Conservation (phyloP, 2,329 filamentous ascomycete species). For the Hortaea werneckii region DNA sequence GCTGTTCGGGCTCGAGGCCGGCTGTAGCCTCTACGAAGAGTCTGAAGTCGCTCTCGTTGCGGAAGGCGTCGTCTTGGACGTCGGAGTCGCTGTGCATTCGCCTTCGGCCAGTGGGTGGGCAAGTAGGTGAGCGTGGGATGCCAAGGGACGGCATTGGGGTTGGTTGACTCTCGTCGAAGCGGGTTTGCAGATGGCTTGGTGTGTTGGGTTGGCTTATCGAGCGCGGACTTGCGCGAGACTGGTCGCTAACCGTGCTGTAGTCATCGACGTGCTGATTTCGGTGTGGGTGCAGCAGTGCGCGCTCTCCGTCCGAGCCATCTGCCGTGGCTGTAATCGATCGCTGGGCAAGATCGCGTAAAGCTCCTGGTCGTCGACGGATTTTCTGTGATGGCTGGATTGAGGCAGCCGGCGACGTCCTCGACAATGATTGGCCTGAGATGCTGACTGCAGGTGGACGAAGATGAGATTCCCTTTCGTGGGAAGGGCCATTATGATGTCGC, state of each 20-base stretch:
- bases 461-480: too few species aligned
- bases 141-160: not conserved
- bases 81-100: slow-evolving; percentile 7
- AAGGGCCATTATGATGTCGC: too few species aligned
- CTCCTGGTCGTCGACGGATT: slow-evolving; percentile 2
- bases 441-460: too few species aligned
- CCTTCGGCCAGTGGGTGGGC: slow-evolving; percentile 9
- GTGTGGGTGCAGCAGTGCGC: slow-evolving; percentile 15
- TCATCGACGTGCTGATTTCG: too few species aligned
- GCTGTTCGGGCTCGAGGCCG: slow-evolving; percentile 18
- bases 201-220: slow-evolving; percentile 20
- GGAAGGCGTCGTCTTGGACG: slow-evolving; percentile 16
- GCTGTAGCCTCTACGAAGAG: slow-evolving; percentile 25
- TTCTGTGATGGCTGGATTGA: slow-evolving; percentile 1
- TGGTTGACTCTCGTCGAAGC: slow-evolving; percentile 3
- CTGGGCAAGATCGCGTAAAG: slow-evolving; percentile 2
- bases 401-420: too few species aligned
- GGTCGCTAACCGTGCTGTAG: slow-evolving; percentile 1
- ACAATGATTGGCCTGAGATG: too few species aligned
- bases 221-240: slow-evolving; percentile 8
- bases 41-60: slow-evolving; percentile 20
- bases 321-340: not conserved
- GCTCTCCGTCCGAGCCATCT: slow-evolving; percentile 5
- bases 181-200: slow-evolving; percentile 6
- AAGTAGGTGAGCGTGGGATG: slow-evolving; percentile 12